A percentile compares a stretch with the other conserved stretches of the same genome.
Evolutionary conservation across 345 rosid species (phyloP).

Genomic region (Aquilaria yunnanensis): DNA sequence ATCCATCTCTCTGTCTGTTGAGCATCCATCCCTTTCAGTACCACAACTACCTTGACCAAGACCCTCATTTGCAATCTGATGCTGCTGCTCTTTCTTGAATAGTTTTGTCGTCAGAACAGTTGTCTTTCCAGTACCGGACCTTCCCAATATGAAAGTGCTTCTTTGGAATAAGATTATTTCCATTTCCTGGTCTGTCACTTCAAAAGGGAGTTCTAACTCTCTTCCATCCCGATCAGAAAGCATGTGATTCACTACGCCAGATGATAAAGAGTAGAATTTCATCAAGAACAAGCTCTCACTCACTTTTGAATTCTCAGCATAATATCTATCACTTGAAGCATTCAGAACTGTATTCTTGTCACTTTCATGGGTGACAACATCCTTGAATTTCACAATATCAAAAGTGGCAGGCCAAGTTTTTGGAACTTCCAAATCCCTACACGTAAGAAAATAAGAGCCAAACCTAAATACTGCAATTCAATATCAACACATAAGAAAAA

Average conservation of each 20-base stretch:
- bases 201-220: constrained; percentile 44
- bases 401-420: constrained; percentile 26
- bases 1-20: not conserved
- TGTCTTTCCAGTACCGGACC: constrained; percentile 63
- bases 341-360: constrained; percentile 10
- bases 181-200: constrained; percentile 36
- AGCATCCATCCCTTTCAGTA: not conserved
- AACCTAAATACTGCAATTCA: not conserved
- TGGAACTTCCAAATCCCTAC: constrained; percentile 45
- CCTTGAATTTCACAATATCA: constrained; percentile 21
- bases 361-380: constrained; percentile 10
- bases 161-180: constrained; percentile 30
- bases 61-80: constrained; percentile 21
- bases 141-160: constrained; percentile 44
- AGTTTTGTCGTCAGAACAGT: constrained; percentile 45
- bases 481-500: not conserved
- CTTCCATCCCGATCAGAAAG: constrained; percentile 31
- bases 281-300: constrained; percentile 38
- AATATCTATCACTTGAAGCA: constrained; percentile 15
- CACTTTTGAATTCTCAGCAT: constrained; percentile 38
- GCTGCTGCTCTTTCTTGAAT: constrained; percentile 28
- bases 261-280: constrained; percentile 49
- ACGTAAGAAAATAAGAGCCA: not conserved
- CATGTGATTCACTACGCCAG: constrained; percentile 26
- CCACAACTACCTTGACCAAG: constrained; percentile 1